Conservation (phyloP, 805 yeast genomes). For the Hermanozyma aechmeae region DNA sequence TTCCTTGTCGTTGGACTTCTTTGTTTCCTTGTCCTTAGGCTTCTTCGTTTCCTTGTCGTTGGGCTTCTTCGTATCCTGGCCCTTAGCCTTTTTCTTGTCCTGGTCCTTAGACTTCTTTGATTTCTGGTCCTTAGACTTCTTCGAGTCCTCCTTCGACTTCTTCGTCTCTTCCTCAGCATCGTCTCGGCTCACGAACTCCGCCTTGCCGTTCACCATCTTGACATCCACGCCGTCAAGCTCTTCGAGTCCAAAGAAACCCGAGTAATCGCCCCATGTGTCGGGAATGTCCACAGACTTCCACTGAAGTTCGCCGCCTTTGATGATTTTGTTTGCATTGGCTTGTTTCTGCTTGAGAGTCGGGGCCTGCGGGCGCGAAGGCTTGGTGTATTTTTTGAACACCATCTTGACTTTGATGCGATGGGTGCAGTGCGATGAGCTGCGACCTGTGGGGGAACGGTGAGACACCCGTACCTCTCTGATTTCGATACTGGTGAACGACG, state of each 20-base stretch:
- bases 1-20: background rate
- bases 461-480: no score
- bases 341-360: conserved; percentile 22
- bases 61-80: conserved; percentile 1
- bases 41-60: background rate
- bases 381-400: no score
- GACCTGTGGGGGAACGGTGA: no score
- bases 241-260: conserved; percentile 87
- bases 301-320: conserved; percentile 41
- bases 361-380: no score
- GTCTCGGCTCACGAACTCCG: conserved; percentile 39
- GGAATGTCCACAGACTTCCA: conserved; percentile 86
- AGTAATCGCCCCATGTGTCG: conserved; percentile 76
- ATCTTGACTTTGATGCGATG: no score
- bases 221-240: conserved; percentile 92
- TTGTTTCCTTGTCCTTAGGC: background rate
- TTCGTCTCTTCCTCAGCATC: conserved; percentile 16
- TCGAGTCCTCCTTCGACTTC: conserved; percentile 7
- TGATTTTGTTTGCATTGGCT: conserved; percentile 27
- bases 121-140: conserved; percentile 2
- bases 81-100: conserved; percentile 9
- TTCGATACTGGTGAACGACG: no score
- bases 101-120: conserved; percentile 4
- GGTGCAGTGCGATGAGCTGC: no score
- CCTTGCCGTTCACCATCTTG: conserved; percentile 58